These are phyloP conservation scores for Aspergillus indologenus DNA, from an alignment of 495 filamentous ascomycete genomes.

Conservation along the genomic window DNA sequence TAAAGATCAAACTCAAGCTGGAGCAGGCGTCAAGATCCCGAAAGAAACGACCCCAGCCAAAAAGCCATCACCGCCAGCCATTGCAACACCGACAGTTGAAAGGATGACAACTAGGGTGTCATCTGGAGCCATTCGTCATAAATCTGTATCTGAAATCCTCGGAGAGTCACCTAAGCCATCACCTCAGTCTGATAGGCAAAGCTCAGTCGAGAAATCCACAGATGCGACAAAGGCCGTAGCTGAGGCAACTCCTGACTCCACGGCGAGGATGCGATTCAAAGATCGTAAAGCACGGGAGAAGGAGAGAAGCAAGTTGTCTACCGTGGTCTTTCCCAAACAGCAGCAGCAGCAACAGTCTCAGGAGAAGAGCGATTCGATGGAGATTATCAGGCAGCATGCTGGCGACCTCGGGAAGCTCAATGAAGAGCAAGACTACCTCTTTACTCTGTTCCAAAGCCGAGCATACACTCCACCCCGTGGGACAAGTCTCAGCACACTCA, in stretches of 20 bases:
- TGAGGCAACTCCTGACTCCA: constrained; percentile 40
- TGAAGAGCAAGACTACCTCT: constrained; percentile 72
- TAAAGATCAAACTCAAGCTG: constrained; percentile 13
- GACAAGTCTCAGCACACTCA: constrained; percentile 62
- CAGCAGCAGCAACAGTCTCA: constrained; percentile 30
- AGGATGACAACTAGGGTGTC: constrained; percentile 63
- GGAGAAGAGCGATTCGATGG: constrained; percentile 37
- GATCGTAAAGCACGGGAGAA: constrained; percentile 57
- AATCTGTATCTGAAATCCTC: constrained; percentile 70
- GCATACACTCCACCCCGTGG: constrained; percentile 57
- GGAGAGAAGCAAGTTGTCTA: constrained; percentile 65
- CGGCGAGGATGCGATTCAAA: constrained; percentile 51
- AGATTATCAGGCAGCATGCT: constrained; percentile 40
- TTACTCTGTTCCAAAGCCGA: constrained; percentile 71
- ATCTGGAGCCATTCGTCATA: constrained; percentile 66
- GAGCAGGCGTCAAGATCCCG: constrained; percentile 10
- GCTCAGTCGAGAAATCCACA: constrained; percentile 20
- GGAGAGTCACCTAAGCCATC: constrained; percentile 56
- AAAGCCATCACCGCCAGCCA: constrained; percentile 23
- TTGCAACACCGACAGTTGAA: constrained; percentile 38
- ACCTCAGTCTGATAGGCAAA: constrained; percentile 31
- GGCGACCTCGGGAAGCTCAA: constrained; percentile 47
- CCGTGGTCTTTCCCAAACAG: constrained; percentile 73
- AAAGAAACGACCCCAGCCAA: constrained; percentile 18
- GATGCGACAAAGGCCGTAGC: constrained; percentile 26